A percentile compares a stretch with the other conserved stretches of the same genome.
Evolutionary conservation across 106 monocot species (phyloP).

Genomic region (Acorus calamus): DNA sequence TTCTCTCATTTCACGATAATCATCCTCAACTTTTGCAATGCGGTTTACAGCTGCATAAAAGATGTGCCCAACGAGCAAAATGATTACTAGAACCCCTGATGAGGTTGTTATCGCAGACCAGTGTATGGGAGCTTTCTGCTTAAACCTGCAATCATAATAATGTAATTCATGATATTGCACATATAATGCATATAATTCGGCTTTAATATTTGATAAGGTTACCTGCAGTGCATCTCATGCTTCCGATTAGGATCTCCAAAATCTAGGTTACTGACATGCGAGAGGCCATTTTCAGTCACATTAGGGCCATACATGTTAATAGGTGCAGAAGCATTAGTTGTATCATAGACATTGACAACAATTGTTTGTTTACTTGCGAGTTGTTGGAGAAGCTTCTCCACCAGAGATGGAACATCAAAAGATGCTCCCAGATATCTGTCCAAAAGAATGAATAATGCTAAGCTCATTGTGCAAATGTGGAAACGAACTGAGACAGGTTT

Average conservation of each 20-base stretch:
- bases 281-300: constrained; percentile 12
- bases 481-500: too few relatives aligned
- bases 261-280: constrained; percentile 51
- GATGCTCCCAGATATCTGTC: constrained; percentile 78
- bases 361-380: constrained; percentile 84
- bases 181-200: neutral
- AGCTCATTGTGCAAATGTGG: too few relatives aligned
- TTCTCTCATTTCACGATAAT: constrained; percentile 68
- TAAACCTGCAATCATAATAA: constrained; percentile 37
- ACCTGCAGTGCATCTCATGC: constrained; percentile 95
- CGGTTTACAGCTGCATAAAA: constrained; percentile 64
- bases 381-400: constrained; percentile 77
- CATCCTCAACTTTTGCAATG: constrained; percentile 76
- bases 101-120: constrained; percentile 81
- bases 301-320: constrained; percentile 84
- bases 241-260: constrained; percentile 74
- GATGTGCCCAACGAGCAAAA: constrained; percentile 72
- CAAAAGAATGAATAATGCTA: neutral
- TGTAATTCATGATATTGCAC: neutral
- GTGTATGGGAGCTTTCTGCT: constrained; percentile 43
- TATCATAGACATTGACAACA: constrained; percentile 74
- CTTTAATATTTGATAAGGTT: constrained; percentile 1
- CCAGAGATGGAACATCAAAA: constrained; percentile 83
- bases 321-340: constrained; percentile 43
- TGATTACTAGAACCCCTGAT: constrained; percentile 53